Evolutionary conservation across 2,329 filamentous ascomycete genomes (phyloP), one percentile per base, ranked within the genome.

Genomic region (Scytalidium lignicola): DNA sequence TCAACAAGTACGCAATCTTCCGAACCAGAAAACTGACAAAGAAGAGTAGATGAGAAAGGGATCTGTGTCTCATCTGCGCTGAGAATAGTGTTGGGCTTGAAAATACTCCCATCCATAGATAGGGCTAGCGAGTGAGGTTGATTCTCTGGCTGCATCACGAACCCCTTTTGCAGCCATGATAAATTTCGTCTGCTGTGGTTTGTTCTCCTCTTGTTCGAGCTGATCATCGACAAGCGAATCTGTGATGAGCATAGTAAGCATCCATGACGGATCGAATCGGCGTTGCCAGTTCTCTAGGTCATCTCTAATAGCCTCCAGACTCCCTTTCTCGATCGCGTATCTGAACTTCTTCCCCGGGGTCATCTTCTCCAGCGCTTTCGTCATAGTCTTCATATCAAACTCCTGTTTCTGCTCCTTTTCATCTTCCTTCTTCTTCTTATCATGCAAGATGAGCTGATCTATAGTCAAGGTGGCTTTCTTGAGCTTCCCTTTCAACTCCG

Each of bases 271-370:
- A 32, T 61, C 58, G 41, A 49, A 61, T 41, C 49, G 43, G 1
- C 32, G 41, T 43, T 58, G 54, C 58, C 58, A 61, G 19, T 51
- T 51, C 41, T 60, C 56, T 3, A 61, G 41, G 2, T 61, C 58
- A 3, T 52, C 49, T 52, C 5, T 39, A 39, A 6, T 52, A 7
- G 3, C n/a, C n/a, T n/a, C n/a, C n/a, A 61, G 45, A 8, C 40
- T 19, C 3, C 51, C 44, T 26, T 55, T 57, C 9, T 51, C 45
- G 2, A 51, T 23, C 0, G 44, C 51, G 41, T 55, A 60, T 32
- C 52, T 54, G 3, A 47, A 2, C 21, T 54, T 55, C 20, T 48
- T 53, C 12, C 26, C 53, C 47, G 51, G n/a, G n/a, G n/a, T n/a
- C n/a, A n/a, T n/a, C n/a, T n/a, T n/a, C n/a, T n/a, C n/a, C n/a